These are phyloP conservation scores for Hypericum androsaemum DNA, from an alignment of 345 rosid genomes.

Conservation along the genomic window DNA sequence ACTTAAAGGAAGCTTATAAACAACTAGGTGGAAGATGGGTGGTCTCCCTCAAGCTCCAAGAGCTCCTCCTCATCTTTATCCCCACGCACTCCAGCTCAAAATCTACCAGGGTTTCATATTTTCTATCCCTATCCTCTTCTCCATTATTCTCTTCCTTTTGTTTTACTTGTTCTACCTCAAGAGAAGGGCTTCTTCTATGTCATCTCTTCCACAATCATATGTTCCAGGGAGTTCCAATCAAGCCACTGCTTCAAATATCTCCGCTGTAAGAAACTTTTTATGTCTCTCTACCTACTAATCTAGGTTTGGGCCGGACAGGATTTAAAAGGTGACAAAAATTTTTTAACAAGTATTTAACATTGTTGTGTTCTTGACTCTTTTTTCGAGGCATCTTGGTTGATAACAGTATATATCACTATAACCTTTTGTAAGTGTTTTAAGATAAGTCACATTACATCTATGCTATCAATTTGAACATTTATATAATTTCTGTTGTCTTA, in stretches of 20 bases:
- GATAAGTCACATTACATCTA: too few species aligned
- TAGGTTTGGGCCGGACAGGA: too few species aligned
- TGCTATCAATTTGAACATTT: not conserved
- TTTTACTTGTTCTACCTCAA: slow-evolving; percentile 91
- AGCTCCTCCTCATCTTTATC: slow-evolving; percentile 54
- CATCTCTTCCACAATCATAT: slow-evolving; percentile 29
- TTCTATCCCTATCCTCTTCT: slow-evolving; percentile 88
- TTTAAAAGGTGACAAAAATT: too few species aligned
- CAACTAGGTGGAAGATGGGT: too few species aligned
- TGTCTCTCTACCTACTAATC: too few species aligned
- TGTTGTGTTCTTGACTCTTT: too few species aligned
- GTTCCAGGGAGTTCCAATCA: slow-evolving; percentile 39
- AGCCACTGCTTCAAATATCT: slow-evolving; percentile 23
- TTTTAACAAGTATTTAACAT: too few species aligned
- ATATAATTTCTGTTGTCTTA: not conserved
- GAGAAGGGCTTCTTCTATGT: slow-evolving; percentile 61
- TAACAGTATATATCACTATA: too few species aligned
- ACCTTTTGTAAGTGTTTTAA: too few species aligned
- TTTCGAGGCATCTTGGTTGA: too few species aligned
- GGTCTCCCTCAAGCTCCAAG: too few species aligned
- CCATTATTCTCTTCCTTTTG: slow-evolving; percentile 73
- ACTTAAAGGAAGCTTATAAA: too few species aligned
- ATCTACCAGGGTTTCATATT: slow-evolving; percentile 95
- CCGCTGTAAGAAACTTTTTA: slow-evolving; percentile 40
- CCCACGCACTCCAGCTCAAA: slow-evolving; percentile 79